A percentile compares a stretch with the other conserved stretches of the same genome.
Evolutionary conservation across 2,329 filamentous ascomycete genomes (phyloP).

Genomic region (Xylaria sp.): DNA sequence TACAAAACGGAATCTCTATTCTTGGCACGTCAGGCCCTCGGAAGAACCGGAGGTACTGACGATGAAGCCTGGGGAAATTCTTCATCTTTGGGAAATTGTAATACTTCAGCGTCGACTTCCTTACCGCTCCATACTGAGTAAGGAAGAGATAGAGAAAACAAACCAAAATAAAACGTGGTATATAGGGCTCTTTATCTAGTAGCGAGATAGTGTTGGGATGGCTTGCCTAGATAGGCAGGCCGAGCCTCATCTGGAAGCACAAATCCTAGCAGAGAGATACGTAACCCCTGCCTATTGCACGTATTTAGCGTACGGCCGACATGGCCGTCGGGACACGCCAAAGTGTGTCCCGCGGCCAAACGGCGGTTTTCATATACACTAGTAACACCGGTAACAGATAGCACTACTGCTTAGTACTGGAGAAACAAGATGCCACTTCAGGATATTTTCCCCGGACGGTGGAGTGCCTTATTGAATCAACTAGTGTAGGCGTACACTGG

Average conservation of each 20-base stretch:
- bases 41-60: slow-evolving; percentile 18
- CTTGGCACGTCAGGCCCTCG: slow-evolving; percentile 18
- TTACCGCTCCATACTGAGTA: slow-evolving; percentile 29
- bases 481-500: neutral
- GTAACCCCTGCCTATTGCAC: slow-evolving; percentile 9
- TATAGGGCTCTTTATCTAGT: slow-evolving; percentile 17
- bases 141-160: neutral
- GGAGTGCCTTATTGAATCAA: neutral
- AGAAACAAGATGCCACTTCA: slow-evolving; percentile 11
- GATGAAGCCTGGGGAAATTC: slow-evolving; percentile 19
- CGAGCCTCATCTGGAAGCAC: slow-evolving; percentile 26
- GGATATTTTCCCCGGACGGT: slow-evolving; percentile 27
- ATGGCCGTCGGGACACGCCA: slow-evolving; percentile 22
- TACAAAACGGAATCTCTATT: neutral
- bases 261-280: neutral
- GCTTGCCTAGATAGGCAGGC: slow-evolving; percentile 34
- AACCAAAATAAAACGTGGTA: slow-evolving; percentile 38
- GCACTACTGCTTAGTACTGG: neutral
- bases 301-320: slow-evolving; percentile 20
- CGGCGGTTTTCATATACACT: slow-evolving; percentile 1
- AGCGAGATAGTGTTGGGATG: slow-evolving; percentile 16
- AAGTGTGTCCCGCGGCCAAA: slow-evolving; percentile 18
- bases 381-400: slow-evolving; percentile 30
- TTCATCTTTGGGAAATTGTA: neutral
- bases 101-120: neutral